Evolutionary conservation across 768 basidiomycete species (phyloP).

Genomic region (Pisolithus microcarpus): DNA sequence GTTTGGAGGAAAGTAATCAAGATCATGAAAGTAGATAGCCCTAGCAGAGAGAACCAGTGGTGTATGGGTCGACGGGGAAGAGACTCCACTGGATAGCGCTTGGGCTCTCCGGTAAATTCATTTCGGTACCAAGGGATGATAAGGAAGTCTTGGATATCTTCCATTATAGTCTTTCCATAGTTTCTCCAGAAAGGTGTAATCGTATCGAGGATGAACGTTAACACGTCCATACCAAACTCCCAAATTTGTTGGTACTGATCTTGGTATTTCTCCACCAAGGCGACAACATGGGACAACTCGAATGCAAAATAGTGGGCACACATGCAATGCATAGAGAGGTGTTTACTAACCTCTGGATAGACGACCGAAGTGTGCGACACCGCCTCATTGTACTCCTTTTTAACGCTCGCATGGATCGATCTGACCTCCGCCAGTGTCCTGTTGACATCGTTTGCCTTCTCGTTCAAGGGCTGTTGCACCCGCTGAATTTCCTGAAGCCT

Average conservation of each 20-base stretch:
- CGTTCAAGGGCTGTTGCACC: constrained; percentile 37
- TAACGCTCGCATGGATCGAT: constrained; percentile 46
- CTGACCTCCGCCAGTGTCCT: constrained; percentile 48
- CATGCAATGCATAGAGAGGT: not conserved
- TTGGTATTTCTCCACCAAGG: constrained; percentile 69
- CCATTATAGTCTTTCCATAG: constrained; percentile 75
- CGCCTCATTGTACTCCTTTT: constrained; percentile 58
- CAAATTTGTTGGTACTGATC: constrained; percentile 77
- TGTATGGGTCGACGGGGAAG: constrained; percentile 57
- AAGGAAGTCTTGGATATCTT: constrained; percentile 73
- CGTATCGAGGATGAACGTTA: constrained; percentile 68
- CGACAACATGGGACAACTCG: constrained; percentile 64
- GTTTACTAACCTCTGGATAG: constrained; percentile 61
- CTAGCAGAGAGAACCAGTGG: constrained; percentile 59
- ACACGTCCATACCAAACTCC: constrained; percentile 73
- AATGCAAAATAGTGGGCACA: constrained; percentile 4
- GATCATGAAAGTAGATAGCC: constrained; percentile 45
- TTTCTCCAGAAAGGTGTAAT: constrained; percentile 77
- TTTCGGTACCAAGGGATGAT: constrained; percentile 79
- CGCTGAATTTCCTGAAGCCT: constrained; percentile 45
- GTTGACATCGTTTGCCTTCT: constrained; percentile 43
- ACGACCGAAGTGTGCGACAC: constrained; percentile 63
- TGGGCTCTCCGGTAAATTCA: constrained; percentile 73
- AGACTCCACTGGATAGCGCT: constrained; percentile 51
- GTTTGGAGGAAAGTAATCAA: constrained; percentile 47